Percentiles rank a stretch among this genome's conserved stretches.
These are phyloP conservation scores for Parietichytrium sp. DNA, from an alignment of 108 stramenopile genomes.

Conservation along the genomic window DNA sequence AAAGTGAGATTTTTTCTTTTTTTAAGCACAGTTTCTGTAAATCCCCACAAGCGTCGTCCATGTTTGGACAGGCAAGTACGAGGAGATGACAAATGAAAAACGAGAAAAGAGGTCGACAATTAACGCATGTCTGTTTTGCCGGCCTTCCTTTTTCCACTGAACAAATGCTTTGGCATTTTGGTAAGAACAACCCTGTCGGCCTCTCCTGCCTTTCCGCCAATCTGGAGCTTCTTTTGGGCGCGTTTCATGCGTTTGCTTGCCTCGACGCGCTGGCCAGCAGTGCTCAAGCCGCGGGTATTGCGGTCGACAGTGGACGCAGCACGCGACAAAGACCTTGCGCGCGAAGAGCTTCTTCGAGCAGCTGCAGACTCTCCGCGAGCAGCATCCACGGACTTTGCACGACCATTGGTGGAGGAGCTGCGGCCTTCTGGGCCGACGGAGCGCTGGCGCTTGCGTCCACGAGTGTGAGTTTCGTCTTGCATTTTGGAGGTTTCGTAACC, in stretches of 20 bases:
- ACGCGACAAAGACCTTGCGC: not conserved
- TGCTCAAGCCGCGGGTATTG: too few species aligned
- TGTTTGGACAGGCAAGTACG: not conserved
- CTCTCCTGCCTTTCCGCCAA: conserved; percentile 52
- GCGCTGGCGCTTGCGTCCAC: conserved; percentile 45
- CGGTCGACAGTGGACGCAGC: conserved; percentile 3
- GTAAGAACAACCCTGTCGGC: conserved; percentile 54
- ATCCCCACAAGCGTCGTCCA: not conserved
- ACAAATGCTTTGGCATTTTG: conserved; percentile 60
- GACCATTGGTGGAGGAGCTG: too few species aligned
- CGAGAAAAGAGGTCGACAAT: not conserved
- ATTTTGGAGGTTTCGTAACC: conserved; percentile 27
- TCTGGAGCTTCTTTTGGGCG: conserved; percentile 2
- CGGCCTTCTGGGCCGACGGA: not conserved
- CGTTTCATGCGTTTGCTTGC: conserved; percentile 47
- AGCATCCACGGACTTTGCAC: not conserved
- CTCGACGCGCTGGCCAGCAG: too few species aligned
- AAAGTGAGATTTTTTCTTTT: not conserved
- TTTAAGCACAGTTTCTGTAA: not conserved
- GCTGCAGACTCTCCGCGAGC: not conserved
- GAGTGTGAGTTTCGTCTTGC: not conserved
- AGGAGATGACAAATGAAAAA: not conserved
- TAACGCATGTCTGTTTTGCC: conserved; percentile 56
- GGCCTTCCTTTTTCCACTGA: conserved; percentile 60
- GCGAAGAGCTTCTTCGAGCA: not conserved